Base-by-base conservation (phyloP, 78 protist species). In the Diacronema lutheri region DNA sequence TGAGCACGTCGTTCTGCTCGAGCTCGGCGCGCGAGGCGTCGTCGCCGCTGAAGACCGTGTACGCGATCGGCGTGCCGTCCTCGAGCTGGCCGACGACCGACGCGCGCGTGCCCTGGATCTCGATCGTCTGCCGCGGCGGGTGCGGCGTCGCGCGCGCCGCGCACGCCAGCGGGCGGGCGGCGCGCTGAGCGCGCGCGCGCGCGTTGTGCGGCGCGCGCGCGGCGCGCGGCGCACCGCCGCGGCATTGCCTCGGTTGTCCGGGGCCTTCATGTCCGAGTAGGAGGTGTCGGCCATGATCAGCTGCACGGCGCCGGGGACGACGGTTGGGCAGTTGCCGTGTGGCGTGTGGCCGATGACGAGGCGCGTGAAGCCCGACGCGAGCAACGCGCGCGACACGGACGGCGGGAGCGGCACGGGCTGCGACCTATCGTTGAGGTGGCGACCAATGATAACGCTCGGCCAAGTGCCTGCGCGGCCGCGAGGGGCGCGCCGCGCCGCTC, bases 301-400 rank as follows among this genome's bases (percentile, higher is more conserved):
- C 25, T 31, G 40, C 26, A 19, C 29, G 76, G 76, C 25, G 14
- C 41, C n/a, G 46, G 23, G 56, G 60, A 61, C 13, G 31, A 81
- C 35, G 31, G 60, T n/a, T 10, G 88, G 88, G 33, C 46, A 31
- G 74, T 69, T 62, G 80, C 83, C 81, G 64, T 41, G 37, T 29
- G 88, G 88, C 44, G 62, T 84, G 88, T 84, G 88, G n/a, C 88
- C 88, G 37, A 44, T 29, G 35, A 35, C 58, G 72, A 84, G 64
- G n/a, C 72, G 60, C 19, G 56, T 0, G 61, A 56, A 55, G 71
- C 64, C 64, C 19, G 9, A 5, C 20, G 20, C 26, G 60, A 0
- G 19, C 38, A 84, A 50, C 21, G 0, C 0, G 5, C 4, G 19
- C 11, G 16, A 55, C 38, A 61, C 61, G 29, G 6, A 26, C 31